Base-by-base conservation (phyloP, 139 green algal genomes). In the Ettlia oleoabundans region DNA sequence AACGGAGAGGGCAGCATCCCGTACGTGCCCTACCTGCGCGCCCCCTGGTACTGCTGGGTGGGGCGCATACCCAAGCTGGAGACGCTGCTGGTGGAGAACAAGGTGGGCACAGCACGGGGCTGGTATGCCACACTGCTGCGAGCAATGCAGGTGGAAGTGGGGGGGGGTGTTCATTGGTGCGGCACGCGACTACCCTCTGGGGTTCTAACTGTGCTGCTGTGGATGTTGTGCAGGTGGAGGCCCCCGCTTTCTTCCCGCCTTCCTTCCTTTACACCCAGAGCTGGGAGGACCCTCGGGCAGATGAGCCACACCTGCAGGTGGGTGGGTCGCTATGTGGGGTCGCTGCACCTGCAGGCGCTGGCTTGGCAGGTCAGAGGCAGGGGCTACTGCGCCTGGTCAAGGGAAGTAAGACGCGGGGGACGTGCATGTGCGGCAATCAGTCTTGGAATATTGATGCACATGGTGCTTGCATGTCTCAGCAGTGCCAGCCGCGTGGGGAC, bases 231-330 rank as follows among this genome's bases (percentile, higher is more conserved):
- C 81, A 87, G 53, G 93, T 93, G 69, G 93, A 98, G 88, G 90
- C 92, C 1, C 95, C 95, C 0, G 85, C 94, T 2, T 82, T 94
- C 74, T 99, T 99, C 86, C 96, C 96, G 21, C 94, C 96, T 32
- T 99, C 96, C 33, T 99, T 99, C 88, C 92, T 99, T 37, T 99
- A 99, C 96, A 98, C 92, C 19, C 92, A 98, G 84, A 97, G 90
- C 42, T 99, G 97, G 97, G 97, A 99, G 90, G 97, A 99, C 75
- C 97, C 97, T 1, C 28, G 35, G 4, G 68, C 68, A 0, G 83
- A 88, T 65, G 75, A 78, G 40, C 76, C 83, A 3, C 35, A 81
- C 53, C 80, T 88, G 53, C 64, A 70, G 28, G 76, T 82, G 82
- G 91, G 92, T 76, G 21, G n/a, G 6, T 6, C 33, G 10, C 2